Evolutionary conservation across 192 early-diverging fungal genomes (phyloP).

Genomic region (Mortierella antarctica): DNA sequence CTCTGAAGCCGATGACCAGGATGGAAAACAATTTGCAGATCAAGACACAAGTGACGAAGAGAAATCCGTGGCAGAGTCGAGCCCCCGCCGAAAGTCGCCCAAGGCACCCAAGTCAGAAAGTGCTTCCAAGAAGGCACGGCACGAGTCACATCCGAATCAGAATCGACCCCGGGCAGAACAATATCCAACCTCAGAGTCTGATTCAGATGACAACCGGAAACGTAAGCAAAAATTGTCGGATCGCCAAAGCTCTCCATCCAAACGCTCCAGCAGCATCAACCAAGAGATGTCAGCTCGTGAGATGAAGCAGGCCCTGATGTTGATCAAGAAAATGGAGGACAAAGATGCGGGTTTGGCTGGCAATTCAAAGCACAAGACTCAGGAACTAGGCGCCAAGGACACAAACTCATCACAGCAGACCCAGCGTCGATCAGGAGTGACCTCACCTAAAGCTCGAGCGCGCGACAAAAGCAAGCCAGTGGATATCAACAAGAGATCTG

Average conservation of each 20-base stretch:
- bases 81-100: conserved; percentile 33
- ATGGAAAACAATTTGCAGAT: conserved; percentile 23
- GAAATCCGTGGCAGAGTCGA: conserved; percentile 16
- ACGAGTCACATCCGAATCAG: conserved; percentile 5
- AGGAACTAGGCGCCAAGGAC: conserved; percentile 9
- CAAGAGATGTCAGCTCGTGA: conserved; percentile 41
- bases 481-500: conserved; percentile 1
- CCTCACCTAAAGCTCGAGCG: conserved; percentile 12
- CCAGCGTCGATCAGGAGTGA: neutral
- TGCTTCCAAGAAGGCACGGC: conserved; percentile 41
- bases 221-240: conserved; percentile 22
- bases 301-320: conserved; percentile 40
- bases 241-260: conserved; percentile 18
- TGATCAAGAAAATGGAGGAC: conserved; percentile 49
- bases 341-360: conserved; percentile 15
- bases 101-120: conserved; percentile 23
- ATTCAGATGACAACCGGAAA: conserved; percentile 33
- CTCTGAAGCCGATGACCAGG: conserved; percentile 12
- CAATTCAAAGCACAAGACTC: conserved; percentile 13
- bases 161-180: neutral
- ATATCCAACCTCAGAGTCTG: conserved; percentile 11
- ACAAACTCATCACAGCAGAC: neutral
- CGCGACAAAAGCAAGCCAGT: conserved; percentile 6
- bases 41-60: conserved; percentile 43
- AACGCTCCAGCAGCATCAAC: conserved; percentile 2